phyloP scores from a whole-genome alignment of 73 alveolate species.

The Symbiodinium natans region DNA sequence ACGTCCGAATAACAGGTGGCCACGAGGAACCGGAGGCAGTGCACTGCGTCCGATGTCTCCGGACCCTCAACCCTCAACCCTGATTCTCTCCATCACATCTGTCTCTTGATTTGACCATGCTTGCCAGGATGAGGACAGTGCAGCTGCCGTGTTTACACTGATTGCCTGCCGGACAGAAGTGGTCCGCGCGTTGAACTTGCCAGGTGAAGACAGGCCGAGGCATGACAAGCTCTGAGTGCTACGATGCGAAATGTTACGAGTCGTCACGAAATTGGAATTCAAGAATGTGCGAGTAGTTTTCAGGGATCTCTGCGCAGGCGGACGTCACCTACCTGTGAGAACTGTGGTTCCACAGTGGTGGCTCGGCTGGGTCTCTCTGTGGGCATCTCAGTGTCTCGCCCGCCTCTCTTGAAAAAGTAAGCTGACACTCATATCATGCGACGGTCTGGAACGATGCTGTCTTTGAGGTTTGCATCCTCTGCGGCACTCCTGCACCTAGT shows the following conservation, averaged over 20 bases:
- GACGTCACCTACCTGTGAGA: slow-evolving; percentile 75
- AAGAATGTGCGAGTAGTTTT: not conserved
- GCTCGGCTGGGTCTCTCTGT: slow-evolving; percentile 73
- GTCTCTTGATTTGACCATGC: not conserved
- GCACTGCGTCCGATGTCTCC: too few relatives aligned
- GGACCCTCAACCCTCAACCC: not conserved
- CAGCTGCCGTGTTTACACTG: slow-evolving; percentile 13
- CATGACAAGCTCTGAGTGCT: not conserved
- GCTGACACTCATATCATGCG: not conserved
- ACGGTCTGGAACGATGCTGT: too few relatives aligned
- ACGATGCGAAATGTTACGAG: not conserved
- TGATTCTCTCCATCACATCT: not conserved
- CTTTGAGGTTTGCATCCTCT: slow-evolving; percentile 57
- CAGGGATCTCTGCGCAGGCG: too few relatives aligned
- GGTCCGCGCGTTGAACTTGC: not conserved
- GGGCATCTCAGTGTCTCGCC: not conserved
- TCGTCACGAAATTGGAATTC: not conserved
- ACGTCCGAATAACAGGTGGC: slow-evolving; percentile 83
- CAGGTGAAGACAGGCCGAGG: slow-evolving; percentile 82
- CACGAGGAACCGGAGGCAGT: slow-evolving; percentile 67
- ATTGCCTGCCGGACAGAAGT: not conserved
- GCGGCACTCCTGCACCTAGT: slow-evolving; percentile 61
- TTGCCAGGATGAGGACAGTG: not conserved
- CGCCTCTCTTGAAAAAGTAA: not conserved
- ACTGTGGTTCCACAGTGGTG: slow-evolving; percentile 67